phyloP scores from a whole-genome alignment of 2,329 filamentous ascomycete genomes.

The Penicillium hesseltinei region DNA sequence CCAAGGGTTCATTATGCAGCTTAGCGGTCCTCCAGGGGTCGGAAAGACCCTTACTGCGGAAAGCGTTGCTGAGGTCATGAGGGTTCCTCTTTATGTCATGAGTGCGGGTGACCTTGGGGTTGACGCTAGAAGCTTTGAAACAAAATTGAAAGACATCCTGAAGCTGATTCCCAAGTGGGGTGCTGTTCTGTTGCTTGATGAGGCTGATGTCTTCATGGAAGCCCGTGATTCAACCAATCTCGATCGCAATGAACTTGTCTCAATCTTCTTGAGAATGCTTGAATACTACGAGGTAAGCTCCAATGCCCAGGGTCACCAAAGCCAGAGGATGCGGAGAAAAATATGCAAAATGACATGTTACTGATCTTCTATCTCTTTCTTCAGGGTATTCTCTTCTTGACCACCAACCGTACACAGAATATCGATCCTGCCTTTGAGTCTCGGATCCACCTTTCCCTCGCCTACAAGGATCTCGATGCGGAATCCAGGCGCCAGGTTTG shows the following conservation, averaged over 20 bases:
- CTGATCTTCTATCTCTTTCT: constrained; percentile 37
- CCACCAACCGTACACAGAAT: constrained; percentile 51
- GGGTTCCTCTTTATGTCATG: constrained; percentile 52
- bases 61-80: constrained; percentile 51
- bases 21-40: constrained; percentile 53
- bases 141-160: constrained; percentile 46
- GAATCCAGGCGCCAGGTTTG: constrained; percentile 43
- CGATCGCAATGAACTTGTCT: constrained; percentile 48
- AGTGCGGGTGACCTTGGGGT: constrained; percentile 50
- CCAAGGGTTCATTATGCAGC: constrained; percentile 51
- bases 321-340: not conserved
- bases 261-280: constrained; percentile 33
- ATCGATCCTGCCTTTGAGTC: constrained; percentile 53
- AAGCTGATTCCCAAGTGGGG: constrained; percentile 53
- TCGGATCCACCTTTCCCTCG: constrained; percentile 41
- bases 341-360: constrained; percentile 20
- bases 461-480: constrained; percentile 42
- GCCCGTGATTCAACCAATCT: constrained; percentile 42
- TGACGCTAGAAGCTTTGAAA: constrained; percentile 44
- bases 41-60: constrained; percentile 56
- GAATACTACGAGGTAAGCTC: constrained; percentile 30
- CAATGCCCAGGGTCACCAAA: too few relatives aligned
- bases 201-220: constrained; percentile 40
- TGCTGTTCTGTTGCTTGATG: constrained; percentile 53
- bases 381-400: constrained; percentile 50